Conservation (phyloP, 306 rosid genomes). For the Acacia crassicarpa region DNA sequence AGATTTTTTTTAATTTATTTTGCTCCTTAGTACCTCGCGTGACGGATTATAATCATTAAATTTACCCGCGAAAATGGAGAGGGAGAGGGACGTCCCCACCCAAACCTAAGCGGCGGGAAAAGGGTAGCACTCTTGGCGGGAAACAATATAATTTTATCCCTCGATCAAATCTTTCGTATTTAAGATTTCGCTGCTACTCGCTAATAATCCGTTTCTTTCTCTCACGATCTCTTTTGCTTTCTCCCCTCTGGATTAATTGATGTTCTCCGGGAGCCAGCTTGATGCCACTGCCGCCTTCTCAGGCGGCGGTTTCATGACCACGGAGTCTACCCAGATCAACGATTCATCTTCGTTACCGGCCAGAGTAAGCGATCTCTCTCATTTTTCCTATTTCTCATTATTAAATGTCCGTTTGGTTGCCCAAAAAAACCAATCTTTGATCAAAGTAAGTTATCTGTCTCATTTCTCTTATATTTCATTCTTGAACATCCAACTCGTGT, state of each 20-base stretch:
- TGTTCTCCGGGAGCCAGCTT: constrained; percentile 79
- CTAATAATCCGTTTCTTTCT: constrained; percentile 3
- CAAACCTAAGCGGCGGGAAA: constrained; percentile 54
- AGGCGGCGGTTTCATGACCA: constrained; percentile 65
- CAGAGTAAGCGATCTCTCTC: constrained; percentile 46
- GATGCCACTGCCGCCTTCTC: constrained; percentile 55
- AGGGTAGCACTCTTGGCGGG: constrained; percentile 47
- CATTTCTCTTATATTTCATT: background rate
- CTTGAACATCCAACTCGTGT: background rate
- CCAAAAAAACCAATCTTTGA: background rate
- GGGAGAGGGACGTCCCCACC: background rate
- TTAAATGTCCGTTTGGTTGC: constrained; percentile 16
- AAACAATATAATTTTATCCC: constrained; percentile 16
- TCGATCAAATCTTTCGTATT: background rate
- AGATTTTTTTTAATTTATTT: no score
- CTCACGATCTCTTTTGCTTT: background rate
- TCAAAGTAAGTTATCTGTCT: background rate
- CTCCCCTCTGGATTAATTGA: constrained; percentile 40
- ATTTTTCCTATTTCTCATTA: background rate
- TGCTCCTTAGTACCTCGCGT: no score
- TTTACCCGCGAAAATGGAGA: background rate
- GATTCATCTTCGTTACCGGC: constrained; percentile 59
- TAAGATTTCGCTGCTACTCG: background rate
- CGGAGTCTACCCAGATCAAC: constrained; percentile 51
- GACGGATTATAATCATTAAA: background rate